Conservation (phyloP, 1,284 basidiomycete genomes). For the Trichosporon inkin region DNA sequence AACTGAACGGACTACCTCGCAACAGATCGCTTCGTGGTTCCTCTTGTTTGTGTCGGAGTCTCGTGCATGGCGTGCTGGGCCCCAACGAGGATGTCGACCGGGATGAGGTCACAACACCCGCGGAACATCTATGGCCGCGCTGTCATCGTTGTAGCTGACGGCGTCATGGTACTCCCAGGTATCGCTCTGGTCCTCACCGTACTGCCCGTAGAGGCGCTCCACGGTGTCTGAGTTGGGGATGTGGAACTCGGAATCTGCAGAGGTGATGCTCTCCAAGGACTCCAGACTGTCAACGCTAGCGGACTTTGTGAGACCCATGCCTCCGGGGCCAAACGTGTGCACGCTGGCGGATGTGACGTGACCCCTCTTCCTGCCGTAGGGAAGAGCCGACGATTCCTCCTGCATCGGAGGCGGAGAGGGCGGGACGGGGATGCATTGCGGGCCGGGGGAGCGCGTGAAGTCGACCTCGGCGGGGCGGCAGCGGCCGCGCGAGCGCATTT, state of each 20-base stretch:
- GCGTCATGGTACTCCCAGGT: not conserved
- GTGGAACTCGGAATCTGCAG: not conserved
- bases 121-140: not conserved
- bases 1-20: too few relatives aligned
- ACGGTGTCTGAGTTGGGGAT: not conserved
- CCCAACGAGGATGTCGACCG: not conserved
- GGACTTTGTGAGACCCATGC: not conserved
- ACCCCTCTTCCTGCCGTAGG: not conserved
- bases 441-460: conserved; percentile 2
- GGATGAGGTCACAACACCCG: not conserved
- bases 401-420: not conserved
- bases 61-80: too few relatives aligned
- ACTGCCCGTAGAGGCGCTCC: not conserved
- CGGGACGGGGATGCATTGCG: not conserved
- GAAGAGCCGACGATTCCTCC: not conserved
- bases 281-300: not conserved
- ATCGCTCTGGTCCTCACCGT: not conserved
- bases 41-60: too few relatives aligned
- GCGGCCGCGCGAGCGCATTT: conserved; percentile 2
- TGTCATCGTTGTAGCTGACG: not conserved
- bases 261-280: not conserved
- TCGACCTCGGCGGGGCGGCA: conserved; percentile 1
- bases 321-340: conserved; percentile 8
- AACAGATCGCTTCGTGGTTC: too few relatives aligned
- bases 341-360: conserved; percentile 11